These are phyloP conservation scores for Passalora sequoiae DNA, from an alignment of 2,329 filamentous ascomycete species.

Conservation along the genomic window DNA sequence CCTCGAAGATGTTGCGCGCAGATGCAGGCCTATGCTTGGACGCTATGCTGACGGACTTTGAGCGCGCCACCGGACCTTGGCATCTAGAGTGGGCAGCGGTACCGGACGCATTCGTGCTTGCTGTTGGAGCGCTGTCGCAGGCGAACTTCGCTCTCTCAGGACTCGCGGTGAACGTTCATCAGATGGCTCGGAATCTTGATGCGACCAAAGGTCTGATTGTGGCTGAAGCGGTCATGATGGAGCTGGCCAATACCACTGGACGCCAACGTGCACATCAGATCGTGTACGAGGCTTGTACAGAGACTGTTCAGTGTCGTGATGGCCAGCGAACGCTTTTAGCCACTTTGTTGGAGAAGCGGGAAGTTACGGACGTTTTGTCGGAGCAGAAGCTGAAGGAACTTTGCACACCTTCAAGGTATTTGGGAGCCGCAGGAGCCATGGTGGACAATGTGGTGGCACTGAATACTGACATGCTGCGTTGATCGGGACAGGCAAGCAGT, in stretches of 20 bases:
- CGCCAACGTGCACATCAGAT: slow-evolving; percentile 35
- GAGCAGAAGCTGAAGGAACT: slow-evolving; percentile 18
- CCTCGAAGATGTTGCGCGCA: slow-evolving; percentile 25
- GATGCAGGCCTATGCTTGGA: slow-evolving; percentile 26
- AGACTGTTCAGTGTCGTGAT: slow-evolving; percentile 22
- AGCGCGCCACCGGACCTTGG: slow-evolving; percentile 31
- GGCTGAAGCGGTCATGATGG: slow-evolving; percentile 40
- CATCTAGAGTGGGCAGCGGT: slow-evolving; percentile 33
- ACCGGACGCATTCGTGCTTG: slow-evolving; percentile 29
- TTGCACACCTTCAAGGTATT: slow-evolving; percentile 28
- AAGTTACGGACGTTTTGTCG: slow-evolving; percentile 16
- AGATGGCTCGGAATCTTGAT: slow-evolving; percentile 29
- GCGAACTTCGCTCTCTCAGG: slow-evolving; percentile 26
- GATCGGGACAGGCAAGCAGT: too few relatives aligned
- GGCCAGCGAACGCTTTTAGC: slow-evolving; percentile 9
- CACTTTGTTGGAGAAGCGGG: slow-evolving; percentile 17
- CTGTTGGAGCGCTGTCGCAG: slow-evolving; percentile 25
- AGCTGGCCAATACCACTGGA: slow-evolving; percentile 32
- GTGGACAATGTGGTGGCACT: slow-evolving; percentile 21
- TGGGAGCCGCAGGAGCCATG: slow-evolving; percentile 23
- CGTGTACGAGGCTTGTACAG: slow-evolving; percentile 34
- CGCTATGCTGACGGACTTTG: slow-evolving; percentile 32
- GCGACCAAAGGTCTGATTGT: slow-evolving; percentile 34
- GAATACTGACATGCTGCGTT: too few relatives aligned
- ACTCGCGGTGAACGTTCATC: slow-evolving; percentile 26